phyloP scores from a whole-genome alignment of 108 stramenopile genomes.

The Cyclotella kingstonii region DNA sequence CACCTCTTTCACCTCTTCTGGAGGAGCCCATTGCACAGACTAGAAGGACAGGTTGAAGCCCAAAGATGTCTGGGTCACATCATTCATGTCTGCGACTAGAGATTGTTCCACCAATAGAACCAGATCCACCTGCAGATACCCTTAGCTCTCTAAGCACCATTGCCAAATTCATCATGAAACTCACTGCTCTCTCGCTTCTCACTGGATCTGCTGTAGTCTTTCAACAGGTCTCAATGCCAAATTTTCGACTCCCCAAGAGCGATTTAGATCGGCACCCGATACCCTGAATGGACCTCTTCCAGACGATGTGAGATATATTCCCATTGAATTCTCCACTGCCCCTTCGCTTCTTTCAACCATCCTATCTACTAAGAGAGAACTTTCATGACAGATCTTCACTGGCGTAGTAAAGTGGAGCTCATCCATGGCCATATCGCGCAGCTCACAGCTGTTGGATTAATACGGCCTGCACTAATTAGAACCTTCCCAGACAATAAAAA shows the following conservation, averaged over 20 bases:
- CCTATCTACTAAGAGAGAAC: slow-evolving; percentile 41
- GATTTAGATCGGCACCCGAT: slow-evolving; percentile 72
- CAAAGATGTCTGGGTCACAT: background rate
- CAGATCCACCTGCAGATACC: background rate
- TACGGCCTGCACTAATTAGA: slow-evolving; percentile 90
- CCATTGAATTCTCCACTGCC: slow-evolving; percentile 91
- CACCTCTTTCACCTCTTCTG: too few species aligned
- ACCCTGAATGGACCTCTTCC: slow-evolving; percentile 88
- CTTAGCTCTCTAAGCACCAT: background rate
- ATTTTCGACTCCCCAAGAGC: slow-evolving; percentile 55
- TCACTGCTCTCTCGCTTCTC: slow-evolving; percentile 49
- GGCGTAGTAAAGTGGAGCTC: slow-evolving; percentile 96
- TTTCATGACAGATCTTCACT: slow-evolving; percentile 69
- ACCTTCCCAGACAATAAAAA: slow-evolving; percentile 91
- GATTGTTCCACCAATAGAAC: background rate
- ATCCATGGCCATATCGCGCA: slow-evolving; percentile 97
- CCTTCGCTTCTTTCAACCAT: slow-evolving; percentile 63
- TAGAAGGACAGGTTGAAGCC: slow-evolving; percentile 8
- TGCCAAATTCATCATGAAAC: slow-evolving; percentile 68
- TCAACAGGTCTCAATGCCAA: slow-evolving; percentile 42
- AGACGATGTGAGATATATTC: slow-evolving; percentile 96
- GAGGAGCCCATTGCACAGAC: too few species aligned
- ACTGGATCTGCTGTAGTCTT: slow-evolving; percentile 62
- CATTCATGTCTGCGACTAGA: background rate
- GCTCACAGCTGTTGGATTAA: slow-evolving; percentile 94